A percentile compares a stretch with the other conserved stretches of the same genome.
phyloP scores from a whole-genome alignment of 2,329 filamentous ascomycete species.

The Didymella segeticola region DNA sequence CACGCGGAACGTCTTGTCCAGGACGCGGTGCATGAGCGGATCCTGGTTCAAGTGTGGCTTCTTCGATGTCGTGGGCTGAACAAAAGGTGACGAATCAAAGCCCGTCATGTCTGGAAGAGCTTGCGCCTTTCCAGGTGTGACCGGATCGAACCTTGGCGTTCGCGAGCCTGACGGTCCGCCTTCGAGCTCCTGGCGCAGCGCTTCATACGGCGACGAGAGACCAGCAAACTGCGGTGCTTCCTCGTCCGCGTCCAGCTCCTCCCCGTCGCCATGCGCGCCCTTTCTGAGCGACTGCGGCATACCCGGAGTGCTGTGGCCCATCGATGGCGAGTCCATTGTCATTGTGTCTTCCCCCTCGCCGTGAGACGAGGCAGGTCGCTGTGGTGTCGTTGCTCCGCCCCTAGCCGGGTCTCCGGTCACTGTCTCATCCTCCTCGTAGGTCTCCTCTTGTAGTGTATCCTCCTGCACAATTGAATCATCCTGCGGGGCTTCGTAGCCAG shows the following conservation, averaged over 20 bases:
- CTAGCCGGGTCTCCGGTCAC: conserved; percentile 42
- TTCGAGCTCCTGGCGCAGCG: conserved; percentile 71
- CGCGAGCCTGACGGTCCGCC: conserved; percentile 63
- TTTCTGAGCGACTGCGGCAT: conserved; percentile 39
- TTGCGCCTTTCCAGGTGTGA: conserved; percentile 45
- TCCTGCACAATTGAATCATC: conserved; percentile 62
- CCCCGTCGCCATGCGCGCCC: conserved; percentile 17
- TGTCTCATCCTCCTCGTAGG: conserved; percentile 55
- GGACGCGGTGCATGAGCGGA: conserved; percentile 85
- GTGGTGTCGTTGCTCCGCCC: conserved; percentile 54
- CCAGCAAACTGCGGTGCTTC: conserved; percentile 62
- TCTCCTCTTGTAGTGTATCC: conserved; percentile 46
- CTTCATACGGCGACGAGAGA: conserved; percentile 79
- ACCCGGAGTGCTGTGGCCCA: conserved; percentile 67
- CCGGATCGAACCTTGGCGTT: conserved; percentile 41
- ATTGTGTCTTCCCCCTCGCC: conserved; percentile 64
- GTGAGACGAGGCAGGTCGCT: conserved; percentile 42
- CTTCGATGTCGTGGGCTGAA: conserved; percentile 49
- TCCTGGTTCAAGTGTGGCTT: conserved; percentile 61
- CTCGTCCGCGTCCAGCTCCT: conserved; percentile 19
- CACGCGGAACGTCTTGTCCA: conserved; percentile 94
- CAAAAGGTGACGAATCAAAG: conserved; percentile 60
- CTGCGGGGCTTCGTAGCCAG: conserved; percentile 83
- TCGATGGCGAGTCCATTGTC: conserved; percentile 66
- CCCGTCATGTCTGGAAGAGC: conserved; percentile 52